Percentiles rank a stretch among this genome's conserved stretches.
Evolutionary conservation across 2,329 filamentous ascomycete genomes (phyloP).

Genomic region (Aspergillus ustus): DNA sequence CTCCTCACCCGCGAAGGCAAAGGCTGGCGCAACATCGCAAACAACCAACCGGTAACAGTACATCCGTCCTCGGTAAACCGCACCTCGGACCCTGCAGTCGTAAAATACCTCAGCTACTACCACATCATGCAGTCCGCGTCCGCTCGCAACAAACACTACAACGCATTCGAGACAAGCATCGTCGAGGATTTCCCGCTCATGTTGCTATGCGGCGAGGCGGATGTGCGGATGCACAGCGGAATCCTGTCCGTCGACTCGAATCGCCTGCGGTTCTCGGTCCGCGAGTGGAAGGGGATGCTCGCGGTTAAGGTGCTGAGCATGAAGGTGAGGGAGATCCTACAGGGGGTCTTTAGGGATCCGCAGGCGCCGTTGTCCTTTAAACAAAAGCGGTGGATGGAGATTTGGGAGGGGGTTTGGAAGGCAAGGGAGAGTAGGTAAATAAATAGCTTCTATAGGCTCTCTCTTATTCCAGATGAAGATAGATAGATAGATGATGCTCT

Average conservation of each 20-base stretch:
- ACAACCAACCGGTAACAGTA: slow-evolving; percentile 87
- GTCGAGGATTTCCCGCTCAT: slow-evolving; percentile 82
- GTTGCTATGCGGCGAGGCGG: slow-evolving; percentile 84
- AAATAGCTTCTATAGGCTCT: not conserved
- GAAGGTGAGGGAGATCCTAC: slow-evolving; percentile 75
- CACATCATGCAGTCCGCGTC: slow-evolving; percentile 78
- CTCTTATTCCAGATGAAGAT: too few species aligned
- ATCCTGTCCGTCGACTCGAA: slow-evolving; percentile 88
- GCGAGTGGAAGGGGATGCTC: slow-evolving; percentile 88
- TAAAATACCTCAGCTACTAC: slow-evolving; percentile 91
- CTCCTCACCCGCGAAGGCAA: slow-evolving; percentile 82
- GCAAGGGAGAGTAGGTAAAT: not conserved
- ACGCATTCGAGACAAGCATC: slow-evolving; percentile 85
- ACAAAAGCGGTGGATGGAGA: slow-evolving; percentile 73
- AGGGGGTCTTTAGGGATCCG: slow-evolving; percentile 63
- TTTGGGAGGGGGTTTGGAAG: slow-evolving; percentile 72
- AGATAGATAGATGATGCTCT: too few species aligned
- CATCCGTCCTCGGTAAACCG: slow-evolving; percentile 92
- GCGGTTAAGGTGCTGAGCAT: slow-evolving; percentile 81
- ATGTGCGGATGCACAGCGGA: slow-evolving; percentile 78
- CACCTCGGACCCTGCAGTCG: slow-evolving; percentile 53
- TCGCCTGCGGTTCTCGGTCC: slow-evolving; percentile 77
- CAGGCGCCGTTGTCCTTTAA: slow-evolving; percentile 56
- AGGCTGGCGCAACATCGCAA: slow-evolving; percentile 87
- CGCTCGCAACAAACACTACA: slow-evolving; percentile 75